A percentile compares a stretch with the other conserved stretches of the same genome.
Evolutionary conservation across 805 yeast genomes (phyloP).

Genomic region (Candida chilensis): DNA sequence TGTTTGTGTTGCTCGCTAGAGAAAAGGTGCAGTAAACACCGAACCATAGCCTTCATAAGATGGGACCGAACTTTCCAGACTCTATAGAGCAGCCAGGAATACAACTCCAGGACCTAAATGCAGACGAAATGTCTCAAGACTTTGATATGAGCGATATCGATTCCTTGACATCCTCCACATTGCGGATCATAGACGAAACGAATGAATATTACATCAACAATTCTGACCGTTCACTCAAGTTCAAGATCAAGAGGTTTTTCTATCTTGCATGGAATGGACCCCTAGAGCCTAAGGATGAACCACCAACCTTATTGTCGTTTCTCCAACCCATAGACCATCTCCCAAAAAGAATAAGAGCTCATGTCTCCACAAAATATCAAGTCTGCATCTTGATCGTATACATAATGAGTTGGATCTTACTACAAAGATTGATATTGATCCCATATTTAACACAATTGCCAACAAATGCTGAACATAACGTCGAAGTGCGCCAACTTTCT

Average conservation of each 20-base stretch:
- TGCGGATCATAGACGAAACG: no score
- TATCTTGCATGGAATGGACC: slow-evolving; percentile 53
- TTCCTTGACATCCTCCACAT: no score
- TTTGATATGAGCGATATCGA: no score
- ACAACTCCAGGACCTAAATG: no score
- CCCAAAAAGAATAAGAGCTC: slow-evolving; percentile 25
- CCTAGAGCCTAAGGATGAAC: slow-evolving; percentile 29
- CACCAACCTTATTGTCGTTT: slow-evolving; percentile 25
- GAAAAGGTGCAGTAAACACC: no score
- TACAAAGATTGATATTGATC: slow-evolving; percentile 23
- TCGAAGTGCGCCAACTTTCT: slow-evolving; percentile 43
- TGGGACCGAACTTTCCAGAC: no score
- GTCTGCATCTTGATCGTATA: slow-evolving; percentile 23
- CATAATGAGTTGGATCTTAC: slow-evolving; percentile 35
- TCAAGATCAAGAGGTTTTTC: slow-evolving; percentile 10
- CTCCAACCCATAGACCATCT: slow-evolving; percentile 25
- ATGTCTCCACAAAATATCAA: slow-evolving; percentile 15
- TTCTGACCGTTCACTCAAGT: slow-evolving; percentile 1
- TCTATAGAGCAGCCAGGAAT: no score
- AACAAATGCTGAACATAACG: slow-evolving; percentile 21
- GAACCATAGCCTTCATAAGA: no score
- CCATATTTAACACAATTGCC: slow-evolving; percentile 41
- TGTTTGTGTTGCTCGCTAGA: no score
- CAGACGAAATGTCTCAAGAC: no score
- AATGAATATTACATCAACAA: no score